Evolutionary conservation across 2,329 filamentous ascomycete genomes (phyloP).

Genomic region (Drechslera avenae): DNA sequence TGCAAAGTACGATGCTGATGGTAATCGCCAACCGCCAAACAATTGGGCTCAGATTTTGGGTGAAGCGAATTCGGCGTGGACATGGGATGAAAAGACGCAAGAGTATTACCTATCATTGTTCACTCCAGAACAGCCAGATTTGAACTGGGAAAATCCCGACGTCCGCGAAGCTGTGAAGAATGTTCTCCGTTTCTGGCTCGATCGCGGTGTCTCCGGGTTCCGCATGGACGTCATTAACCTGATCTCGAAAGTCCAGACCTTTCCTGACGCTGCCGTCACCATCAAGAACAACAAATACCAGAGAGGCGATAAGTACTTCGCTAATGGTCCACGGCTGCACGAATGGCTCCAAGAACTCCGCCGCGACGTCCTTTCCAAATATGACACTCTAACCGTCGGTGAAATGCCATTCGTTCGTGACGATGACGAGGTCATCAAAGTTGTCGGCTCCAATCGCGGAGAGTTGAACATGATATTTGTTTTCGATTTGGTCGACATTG

Average conservation of each 20-base stretch:
- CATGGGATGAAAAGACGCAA: conserved; percentile 70
- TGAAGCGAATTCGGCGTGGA: conserved; percentile 64
- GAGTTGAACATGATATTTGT: conserved; percentile 73
- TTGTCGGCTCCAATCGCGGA: conserved; percentile 50
- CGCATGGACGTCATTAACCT: conserved; percentile 50
- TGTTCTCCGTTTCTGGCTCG: conserved; percentile 78
- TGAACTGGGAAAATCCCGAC: conserved; percentile 78
- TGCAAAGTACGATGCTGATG: conserved; percentile 56
- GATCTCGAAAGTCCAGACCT: conserved; percentile 43
- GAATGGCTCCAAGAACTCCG: conserved; percentile 71
- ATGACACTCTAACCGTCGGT: conserved; percentile 69
- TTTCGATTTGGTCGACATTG: conserved; percentile 52
- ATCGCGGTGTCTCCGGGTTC: conserved; percentile 64
- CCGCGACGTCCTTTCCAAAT: conserved; percentile 61
- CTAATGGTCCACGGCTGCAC: conserved; percentile 70
- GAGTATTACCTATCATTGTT: conserved; percentile 82
- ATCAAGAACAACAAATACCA: conserved; percentile 49
- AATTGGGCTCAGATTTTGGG: conserved; percentile 70
- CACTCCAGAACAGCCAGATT: conserved; percentile 75
- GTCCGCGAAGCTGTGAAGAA: conserved; percentile 72
- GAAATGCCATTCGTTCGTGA: conserved; percentile 63
- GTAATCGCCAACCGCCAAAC: conserved; percentile 71
- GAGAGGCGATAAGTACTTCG: conserved; percentile 60
- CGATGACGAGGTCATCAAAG: conserved; percentile 54
- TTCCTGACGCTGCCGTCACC: conserved; percentile 33